Base-by-base conservation (phyloP, 352 stramenopile species). In the Phytophthora ohioensis region DNA sequence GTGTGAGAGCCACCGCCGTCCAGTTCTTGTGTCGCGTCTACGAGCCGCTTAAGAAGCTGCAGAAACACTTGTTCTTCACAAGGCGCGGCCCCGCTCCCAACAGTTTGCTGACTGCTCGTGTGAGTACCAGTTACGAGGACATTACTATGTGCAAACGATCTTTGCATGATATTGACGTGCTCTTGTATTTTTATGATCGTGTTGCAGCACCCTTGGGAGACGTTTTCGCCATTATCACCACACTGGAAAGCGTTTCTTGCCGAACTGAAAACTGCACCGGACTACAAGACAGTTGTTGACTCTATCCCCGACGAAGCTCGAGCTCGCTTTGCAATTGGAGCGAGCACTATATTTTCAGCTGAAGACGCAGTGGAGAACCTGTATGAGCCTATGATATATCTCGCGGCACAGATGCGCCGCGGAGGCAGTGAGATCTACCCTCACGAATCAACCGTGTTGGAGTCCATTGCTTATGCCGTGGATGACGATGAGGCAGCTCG, bases 341-440 rank as follows among this genome's bases (percentile, higher is more conserved):
- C 83, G 0, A 52, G 38, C 4, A 66, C 80, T 3, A 45, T 90
- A 5, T 81, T 78, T 45, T 46, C 60, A 15, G 21, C 55, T 45
- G 55, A 84, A 27, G 64, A 76, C 10, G 76, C 76, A n/a, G 43
- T 93, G 8, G 41, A 78, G 1, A 78, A 91, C 38, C 46, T 92
- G n/a, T 96, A 92, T 59, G 81, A 96, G 53, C 88, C 88, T 3
- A 93, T 96, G 81, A 64, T 94, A 32, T 96, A 91, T 75, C 57
- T 96, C 13, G 87, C 87, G 27, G 75, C 70, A 21, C 67, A 74
- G 17, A 43, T 8, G 3, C 63, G 21, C 9, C 53, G 31, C 11
- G 30, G 39, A 45, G 47, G 30, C 59, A 64, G 27, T 27, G 49
- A 63, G 7, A 47, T 54, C 12, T 58, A 69, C 46, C 56, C 13